Conservation (phyloP, 139 green algal genomes). For the Penium margaritaceum region DNA sequence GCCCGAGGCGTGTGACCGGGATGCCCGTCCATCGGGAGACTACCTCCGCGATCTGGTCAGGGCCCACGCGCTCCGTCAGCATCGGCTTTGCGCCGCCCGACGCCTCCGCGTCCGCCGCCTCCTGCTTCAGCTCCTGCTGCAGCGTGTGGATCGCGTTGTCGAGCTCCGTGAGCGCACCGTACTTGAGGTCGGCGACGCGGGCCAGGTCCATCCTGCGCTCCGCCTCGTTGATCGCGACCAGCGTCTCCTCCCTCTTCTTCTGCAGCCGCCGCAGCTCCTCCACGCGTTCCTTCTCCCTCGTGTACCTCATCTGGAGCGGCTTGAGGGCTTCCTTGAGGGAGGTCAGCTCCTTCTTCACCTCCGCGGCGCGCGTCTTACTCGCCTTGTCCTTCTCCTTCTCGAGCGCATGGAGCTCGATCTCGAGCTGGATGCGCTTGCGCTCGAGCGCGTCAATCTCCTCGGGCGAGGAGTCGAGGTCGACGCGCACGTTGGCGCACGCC, state of each 20-base stretch:
- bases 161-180: conserved; percentile 75
- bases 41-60: conserved; percentile 83
- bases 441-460: conserved; percentile 78
- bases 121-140: conserved; percentile 57
- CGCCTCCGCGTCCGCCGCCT: conserved; percentile 60
- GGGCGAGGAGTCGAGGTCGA: conserved; percentile 66
- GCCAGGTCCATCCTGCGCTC: conserved; percentile 69
- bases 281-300: conserved; percentile 64
- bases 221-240: conserved; percentile 59
- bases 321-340: conserved; percentile 66
- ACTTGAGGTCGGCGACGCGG: conserved; percentile 53
- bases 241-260: conserved; percentile 58
- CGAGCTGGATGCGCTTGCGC: conserved; percentile 50
- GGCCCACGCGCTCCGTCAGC: conserved; percentile 60
- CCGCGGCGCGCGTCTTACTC: conserved; percentile 55
- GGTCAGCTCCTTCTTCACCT: conserved; percentile 61
- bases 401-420: conserved; percentile 62
- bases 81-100: conserved; percentile 56
- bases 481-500: conserved; percentile 63
- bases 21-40: conserved; percentile 71
- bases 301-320: conserved; percentile 71
- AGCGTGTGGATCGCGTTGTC: conserved; percentile 61
- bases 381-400: conserved; percentile 77
- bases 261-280: conserved; percentile 57
- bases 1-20: conserved; percentile 66